Evolutionary conservation across 1,284 basidiomycete genomes (phyloP).

Genomic region (Ganoderma meredithae): DNA sequence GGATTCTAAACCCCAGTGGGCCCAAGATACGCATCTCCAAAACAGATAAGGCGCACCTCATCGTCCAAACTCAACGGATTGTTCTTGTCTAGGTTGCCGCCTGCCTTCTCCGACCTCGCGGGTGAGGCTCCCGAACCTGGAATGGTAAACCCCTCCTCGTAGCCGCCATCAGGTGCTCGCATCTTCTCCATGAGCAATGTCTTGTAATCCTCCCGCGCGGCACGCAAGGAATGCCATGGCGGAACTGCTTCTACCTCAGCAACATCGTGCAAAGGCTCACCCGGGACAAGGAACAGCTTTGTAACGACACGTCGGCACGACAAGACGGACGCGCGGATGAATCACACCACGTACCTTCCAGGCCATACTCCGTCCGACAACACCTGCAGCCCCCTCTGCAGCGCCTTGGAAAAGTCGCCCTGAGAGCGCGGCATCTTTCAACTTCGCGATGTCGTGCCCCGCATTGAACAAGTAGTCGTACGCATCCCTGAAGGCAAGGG

Average conservation of each 20-base stretch:
- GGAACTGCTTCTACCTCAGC: conserved; percentile 51
- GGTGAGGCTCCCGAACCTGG: conserved; percentile 55
- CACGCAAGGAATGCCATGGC: conserved; percentile 54
- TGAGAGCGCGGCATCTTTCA: conserved; percentile 68
- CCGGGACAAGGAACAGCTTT: conserved; percentile 67
- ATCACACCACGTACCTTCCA: conserved; percentile 68
- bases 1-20: conserved; percentile 66
- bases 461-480: conserved; percentile 70
- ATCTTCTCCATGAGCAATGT: conserved; percentile 66
- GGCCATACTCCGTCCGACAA: conserved; percentile 74
- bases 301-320: conserved; percentile 9
- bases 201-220: conserved; percentile 59
- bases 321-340: conserved; percentile 21
- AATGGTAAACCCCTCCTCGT: conserved; percentile 68
- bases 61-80: conserved; percentile 89
- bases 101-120: conserved; percentile 43
- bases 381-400: conserved; percentile 49
- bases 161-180: conserved; percentile 81
- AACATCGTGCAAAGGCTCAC: conserved; percentile 62
- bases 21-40: neutral
- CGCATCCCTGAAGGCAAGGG: conserved; percentile 53
- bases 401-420: conserved; percentile 61
- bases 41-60: conserved; percentile 55
- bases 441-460: conserved; percentile 61
- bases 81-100: conserved; percentile 69